Conservation (phyloP, 352 stramenopile species). For the Globisporangium viniferum region DNA sequence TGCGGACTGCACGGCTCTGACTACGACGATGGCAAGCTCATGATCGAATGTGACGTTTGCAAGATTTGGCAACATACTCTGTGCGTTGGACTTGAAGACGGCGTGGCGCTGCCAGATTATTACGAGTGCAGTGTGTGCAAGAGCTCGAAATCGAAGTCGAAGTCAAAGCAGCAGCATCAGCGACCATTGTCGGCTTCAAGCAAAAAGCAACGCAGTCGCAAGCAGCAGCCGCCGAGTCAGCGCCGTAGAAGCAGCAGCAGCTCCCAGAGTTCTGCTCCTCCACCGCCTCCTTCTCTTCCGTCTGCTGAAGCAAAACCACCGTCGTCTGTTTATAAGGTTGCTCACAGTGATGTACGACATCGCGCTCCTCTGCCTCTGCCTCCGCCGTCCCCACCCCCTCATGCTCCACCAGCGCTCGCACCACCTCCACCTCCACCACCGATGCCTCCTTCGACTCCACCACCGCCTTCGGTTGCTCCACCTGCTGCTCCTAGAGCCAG, state of each 20-base stretch:
- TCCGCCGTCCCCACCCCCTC: slow-evolving; percentile 24
- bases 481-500: slow-evolving; percentile 4
- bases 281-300: slow-evolving; percentile 16
- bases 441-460: slow-evolving; percentile 14
- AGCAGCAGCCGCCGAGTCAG: slow-evolving; percentile 1
- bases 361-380: slow-evolving; percentile 17
- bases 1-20: slow-evolving; percentile 51
- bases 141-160: slow-evolving; percentile 4
- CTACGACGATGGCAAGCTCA: slow-evolving; percentile 56
- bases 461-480: slow-evolving; percentile 7
- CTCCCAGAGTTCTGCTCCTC: neutral
- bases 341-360: slow-evolving; percentile 7
- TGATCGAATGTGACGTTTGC: slow-evolving; percentile 67
- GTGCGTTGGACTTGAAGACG: slow-evolving; percentile 58
- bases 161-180: neutral
- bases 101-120: slow-evolving; percentile 38
- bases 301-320: neutral
- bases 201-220: slow-evolving; percentile 22
- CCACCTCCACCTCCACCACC: slow-evolving; percentile 17
- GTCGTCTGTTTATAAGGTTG: neutral
- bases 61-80: slow-evolving; percentile 73
- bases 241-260: slow-evolving; percentile 10
- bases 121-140: slow-evolving; percentile 60
- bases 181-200: slow-evolving; percentile 11
- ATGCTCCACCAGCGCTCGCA: slow-evolving; percentile 11